Evolutionary conservation across 805 yeast genomes (phyloP).

Genomic region (Saccharomycopsis sp.): DNA sequence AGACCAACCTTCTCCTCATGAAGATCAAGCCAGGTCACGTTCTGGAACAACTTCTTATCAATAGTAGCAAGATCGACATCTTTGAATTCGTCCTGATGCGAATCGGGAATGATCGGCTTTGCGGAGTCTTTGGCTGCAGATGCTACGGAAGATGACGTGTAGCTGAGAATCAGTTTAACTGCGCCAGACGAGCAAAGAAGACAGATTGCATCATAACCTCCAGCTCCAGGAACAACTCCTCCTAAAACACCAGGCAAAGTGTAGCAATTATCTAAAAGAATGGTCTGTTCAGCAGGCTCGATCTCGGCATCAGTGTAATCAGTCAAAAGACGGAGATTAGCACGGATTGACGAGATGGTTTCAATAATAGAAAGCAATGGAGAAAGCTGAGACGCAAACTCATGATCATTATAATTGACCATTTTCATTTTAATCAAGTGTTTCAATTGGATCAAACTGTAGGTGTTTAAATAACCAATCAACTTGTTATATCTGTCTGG

Average conservation of each 20-base stretch:
- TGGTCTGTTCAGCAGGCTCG: conserved; percentile 77
- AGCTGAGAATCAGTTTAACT: conserved; percentile 29
- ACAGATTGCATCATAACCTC: conserved; percentile 92
- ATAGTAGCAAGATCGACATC: conserved; percentile 23
- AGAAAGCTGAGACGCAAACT: conserved; percentile 16
- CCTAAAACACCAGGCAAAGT: conserved; percentile 71
- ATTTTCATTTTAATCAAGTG: conserved; percentile 22
- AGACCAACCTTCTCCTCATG: conserved; percentile 58
- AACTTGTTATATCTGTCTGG: conserved; percentile 32
- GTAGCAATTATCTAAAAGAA: conserved; percentile 52
- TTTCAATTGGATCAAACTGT: conserved; percentile 20
- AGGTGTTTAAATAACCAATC: conserved; percentile 14
- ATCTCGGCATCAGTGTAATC: conserved; percentile 69
- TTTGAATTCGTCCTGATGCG: conserved; percentile 19
- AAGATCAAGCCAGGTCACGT: conserved; percentile 63
- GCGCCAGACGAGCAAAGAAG: conserved; percentile 50
- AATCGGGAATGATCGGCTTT: neutral
- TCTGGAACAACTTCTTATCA: conserved; percentile 30
- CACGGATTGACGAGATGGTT: conserved; percentile 47
- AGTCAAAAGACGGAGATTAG: conserved; percentile 54
- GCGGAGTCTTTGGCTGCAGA: neutral
- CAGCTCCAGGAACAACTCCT: conserved; percentile 99
- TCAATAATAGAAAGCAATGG: conserved; percentile 32
- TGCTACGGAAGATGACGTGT: conserved; percentile 23
- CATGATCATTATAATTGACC: conserved; percentile 19